A percentile compares a stretch with the other conserved stretches of the same genome.
These are phyloP conservation scores for Metarhizium robertsii DNA, from an alignment of 2,329 filamentous ascomycete genomes.

Conservation along the genomic window DNA sequence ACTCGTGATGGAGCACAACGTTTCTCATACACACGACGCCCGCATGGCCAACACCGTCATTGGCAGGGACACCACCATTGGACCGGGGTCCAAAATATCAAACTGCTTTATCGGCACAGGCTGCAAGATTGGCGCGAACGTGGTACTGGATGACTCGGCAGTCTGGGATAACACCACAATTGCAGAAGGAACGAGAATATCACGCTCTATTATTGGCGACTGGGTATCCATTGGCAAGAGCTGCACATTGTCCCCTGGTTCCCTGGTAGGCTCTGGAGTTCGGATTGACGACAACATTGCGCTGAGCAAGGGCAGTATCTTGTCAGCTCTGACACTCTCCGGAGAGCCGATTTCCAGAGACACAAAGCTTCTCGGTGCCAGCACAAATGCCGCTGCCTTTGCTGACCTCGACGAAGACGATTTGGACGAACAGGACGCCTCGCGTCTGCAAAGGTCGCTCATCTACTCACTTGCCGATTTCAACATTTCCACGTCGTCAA, in stretches of 20 bases:
- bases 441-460: conserved; percentile 43
- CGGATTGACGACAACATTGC: conserved; percentile 54
- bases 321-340: conserved; percentile 27
- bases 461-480: conserved; percentile 44
- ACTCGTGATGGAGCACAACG: conserved; percentile 70
- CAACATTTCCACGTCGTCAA: conserved; percentile 44
- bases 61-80: conserved; percentile 67
- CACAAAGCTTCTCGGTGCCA: conserved; percentile 34
- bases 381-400: conserved; percentile 42
- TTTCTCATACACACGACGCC: conserved; percentile 64
- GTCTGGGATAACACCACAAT: conserved; percentile 81
- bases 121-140: conserved; percentile 80
- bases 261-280: conserved; percentile 72
- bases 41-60: conserved; percentile 64
- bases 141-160: conserved; percentile 68
- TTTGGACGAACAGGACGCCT: conserved; percentile 38
- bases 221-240: conserved; percentile 61
- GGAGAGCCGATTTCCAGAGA: conserved; percentile 31
- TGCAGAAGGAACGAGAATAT: conserved; percentile 62
- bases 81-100: conserved; percentile 57
- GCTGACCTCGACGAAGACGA: conserved; percentile 38
- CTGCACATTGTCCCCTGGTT: conserved; percentile 60
- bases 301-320: conserved; percentile 24
- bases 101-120: conserved; percentile 76
- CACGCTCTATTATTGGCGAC: conserved; percentile 67